These are phyloP conservation scores for Sclerotinia nivalis DNA, from an alignment of 2,329 filamentous ascomycete genomes.

Conservation along the genomic window DNA sequence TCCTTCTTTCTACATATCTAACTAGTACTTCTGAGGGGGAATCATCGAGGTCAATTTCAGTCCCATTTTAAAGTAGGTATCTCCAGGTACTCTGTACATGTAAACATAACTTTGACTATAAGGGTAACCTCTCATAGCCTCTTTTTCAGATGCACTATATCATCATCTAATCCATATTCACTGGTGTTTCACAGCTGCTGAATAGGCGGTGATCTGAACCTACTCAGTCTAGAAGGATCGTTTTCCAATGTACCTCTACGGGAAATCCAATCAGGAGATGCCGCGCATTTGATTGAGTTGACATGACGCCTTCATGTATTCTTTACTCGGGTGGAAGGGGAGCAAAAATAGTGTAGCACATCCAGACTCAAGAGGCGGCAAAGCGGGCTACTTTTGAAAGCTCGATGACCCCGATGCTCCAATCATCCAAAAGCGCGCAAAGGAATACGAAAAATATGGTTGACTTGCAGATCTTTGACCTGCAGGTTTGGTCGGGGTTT, in stretches of 20 bases:
- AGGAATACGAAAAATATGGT: conserved; percentile 8
- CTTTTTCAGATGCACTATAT: background rate
- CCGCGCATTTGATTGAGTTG: conserved; percentile 14
- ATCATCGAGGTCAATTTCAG: background rate
- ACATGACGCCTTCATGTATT: conserved; percentile 11
- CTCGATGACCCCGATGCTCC: conserved; percentile 4
- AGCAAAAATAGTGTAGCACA: background rate
- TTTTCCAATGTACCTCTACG: background rate
- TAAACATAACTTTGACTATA: background rate
- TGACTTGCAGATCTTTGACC: conserved; percentile 2
- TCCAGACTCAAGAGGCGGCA: background rate
- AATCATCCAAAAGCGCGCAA: conserved; percentile 4
- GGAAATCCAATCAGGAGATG: conserved; percentile 18
- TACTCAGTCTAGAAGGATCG: conserved; percentile 5
- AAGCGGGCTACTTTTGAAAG: background rate
- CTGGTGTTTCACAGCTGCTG: conserved; percentile 2
- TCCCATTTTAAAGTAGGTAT: background rate
- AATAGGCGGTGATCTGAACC: background rate
- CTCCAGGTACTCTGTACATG: background rate
- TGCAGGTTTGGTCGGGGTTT: conserved; percentile 18
- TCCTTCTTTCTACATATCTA: background rate
- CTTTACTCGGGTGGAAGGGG: background rate
- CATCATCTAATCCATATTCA: conserved; percentile 1
- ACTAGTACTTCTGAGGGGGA: background rate
- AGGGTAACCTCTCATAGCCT: conserved; percentile 6